A percentile compares a stretch with the other conserved stretches of the same genome.
phyloP scores from a whole-genome alignment of 371 early-diverging fungal genomes.

The Actinomortierella ambigua region DNA sequence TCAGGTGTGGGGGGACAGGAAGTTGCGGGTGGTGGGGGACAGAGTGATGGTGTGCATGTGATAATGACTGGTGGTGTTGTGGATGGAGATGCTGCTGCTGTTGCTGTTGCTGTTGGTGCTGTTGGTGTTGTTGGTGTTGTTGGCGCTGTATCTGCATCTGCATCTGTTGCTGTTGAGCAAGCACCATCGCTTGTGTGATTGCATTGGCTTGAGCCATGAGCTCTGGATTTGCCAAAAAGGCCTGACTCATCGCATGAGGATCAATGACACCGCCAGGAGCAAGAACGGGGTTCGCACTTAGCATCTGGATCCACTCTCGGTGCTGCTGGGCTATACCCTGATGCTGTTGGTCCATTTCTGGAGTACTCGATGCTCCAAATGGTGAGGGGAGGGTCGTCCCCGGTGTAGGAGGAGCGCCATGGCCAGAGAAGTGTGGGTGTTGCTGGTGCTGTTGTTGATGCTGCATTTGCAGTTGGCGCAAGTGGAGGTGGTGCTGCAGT shows the following conservation, averaged over 20 bases:
- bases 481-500: slow-evolving; percentile 48
- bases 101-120: slow-evolving; percentile 19
- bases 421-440: slow-evolving; percentile 14
- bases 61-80: too few relatives aligned
- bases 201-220: slow-evolving; percentile 46
- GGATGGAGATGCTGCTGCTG: not conserved
- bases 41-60: slow-evolving; percentile 16
- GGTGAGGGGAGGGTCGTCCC: slow-evolving; percentile 4
- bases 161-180: slow-evolving; percentile 39
- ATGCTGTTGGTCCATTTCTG: slow-evolving; percentile 31
- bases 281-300: slow-evolving; percentile 29
- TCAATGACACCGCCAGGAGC: slow-evolving; percentile 34
- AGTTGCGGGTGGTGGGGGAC: slow-evolving; percentile 15
- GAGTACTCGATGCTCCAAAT: slow-evolving; percentile 21
- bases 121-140: slow-evolving; percentile 23
- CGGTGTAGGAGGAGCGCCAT: not conserved
- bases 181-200: slow-evolving; percentile 42
- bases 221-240: slow-evolving; percentile 37
- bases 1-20: too few relatives aligned
- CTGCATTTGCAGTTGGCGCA: slow-evolving; percentile 38
- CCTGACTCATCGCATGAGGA: slow-evolving; percentile 44
- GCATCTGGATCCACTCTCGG: slow-evolving; percentile 39
- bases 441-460: slow-evolving; percentile 42
- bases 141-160: slow-evolving; percentile 2
- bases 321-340: slow-evolving; percentile 29